phyloP scores from a whole-genome alignment of 192 early-diverging fungal species.

The Coemansia sp. region DNA sequence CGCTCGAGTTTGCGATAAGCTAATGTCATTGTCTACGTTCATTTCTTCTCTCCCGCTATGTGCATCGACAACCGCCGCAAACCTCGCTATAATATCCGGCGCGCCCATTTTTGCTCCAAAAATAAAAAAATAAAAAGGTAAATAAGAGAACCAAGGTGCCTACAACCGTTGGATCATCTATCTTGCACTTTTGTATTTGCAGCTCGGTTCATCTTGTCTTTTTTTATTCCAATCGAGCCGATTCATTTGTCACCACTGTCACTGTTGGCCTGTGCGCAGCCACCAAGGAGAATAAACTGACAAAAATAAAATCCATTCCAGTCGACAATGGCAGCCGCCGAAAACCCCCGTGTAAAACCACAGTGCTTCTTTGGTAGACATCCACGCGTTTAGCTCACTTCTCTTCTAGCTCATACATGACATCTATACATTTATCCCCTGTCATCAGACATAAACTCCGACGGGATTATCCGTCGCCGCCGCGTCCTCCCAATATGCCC shows the following conservation, averaged over 20 bases:
- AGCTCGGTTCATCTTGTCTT: background rate
- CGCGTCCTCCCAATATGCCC: conserved; percentile 24
- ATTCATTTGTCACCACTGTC: background rate
- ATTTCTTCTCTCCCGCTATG: background rate
- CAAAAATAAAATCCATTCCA: background rate
- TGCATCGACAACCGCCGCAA: conserved; percentile 39
- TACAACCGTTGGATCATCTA: background rate
- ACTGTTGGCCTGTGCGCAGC: background rate
- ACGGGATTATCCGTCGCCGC: conserved; percentile 30
- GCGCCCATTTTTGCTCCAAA: background rate
- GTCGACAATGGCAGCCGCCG: background rate
- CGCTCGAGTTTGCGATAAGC: conserved; percentile 14
- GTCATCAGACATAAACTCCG: conserved; percentile 2
- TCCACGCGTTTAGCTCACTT: background rate
- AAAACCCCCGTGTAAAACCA: background rate
- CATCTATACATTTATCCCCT: background rate
- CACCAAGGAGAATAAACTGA: background rate
- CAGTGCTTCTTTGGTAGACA: background rate
- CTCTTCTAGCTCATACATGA: background rate
- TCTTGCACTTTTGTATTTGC: background rate
- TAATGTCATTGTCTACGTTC: background rate
- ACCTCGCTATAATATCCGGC: conserved; percentile 26
- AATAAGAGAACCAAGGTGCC: background rate
- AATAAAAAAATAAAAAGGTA: conserved; percentile 8
- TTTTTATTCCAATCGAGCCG: background rate